Conservation (phyloP, 2,329 filamentous ascomycete species). For the Fusarium falciforme region DNA sequence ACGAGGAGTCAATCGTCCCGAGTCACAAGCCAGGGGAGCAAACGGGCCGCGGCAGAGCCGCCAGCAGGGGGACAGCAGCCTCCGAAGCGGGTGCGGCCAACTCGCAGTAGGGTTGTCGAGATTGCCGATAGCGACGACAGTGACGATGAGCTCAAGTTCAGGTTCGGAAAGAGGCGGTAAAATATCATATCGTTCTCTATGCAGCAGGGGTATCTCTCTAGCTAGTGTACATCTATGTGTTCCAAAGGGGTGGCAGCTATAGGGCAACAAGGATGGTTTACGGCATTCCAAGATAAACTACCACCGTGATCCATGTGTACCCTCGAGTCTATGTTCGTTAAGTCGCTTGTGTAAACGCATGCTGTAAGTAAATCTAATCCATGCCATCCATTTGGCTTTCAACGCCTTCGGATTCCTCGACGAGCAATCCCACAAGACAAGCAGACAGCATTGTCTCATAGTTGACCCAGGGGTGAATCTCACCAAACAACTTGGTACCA, state of each 20-base stretch:
- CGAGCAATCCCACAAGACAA: slow-evolving; percentile 72
- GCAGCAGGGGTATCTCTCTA: slow-evolving; percentile 47
- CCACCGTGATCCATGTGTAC: too few relatives aligned
- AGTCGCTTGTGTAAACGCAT: not conserved
- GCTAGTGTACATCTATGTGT: slow-evolving; percentile 40
- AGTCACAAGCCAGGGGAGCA: slow-evolving; percentile 45
- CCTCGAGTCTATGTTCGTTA: not conserved
- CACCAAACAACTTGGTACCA: slow-evolving; percentile 71
- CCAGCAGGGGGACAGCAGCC: slow-evolving; percentile 44
- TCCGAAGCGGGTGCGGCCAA: slow-evolving; percentile 48
- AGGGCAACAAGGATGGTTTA: slow-evolving; percentile 14
- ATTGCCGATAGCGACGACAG: slow-evolving; percentile 59
- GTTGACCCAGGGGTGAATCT: slow-evolving; percentile 79
- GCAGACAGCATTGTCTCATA: slow-evolving; percentile 75
- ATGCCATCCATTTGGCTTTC: slow-evolving; percentile 67
- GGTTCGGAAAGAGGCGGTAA: slow-evolving; percentile 63
- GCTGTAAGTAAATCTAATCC: slow-evolving; percentile 58
- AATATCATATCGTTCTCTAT: slow-evolving; percentile 25
- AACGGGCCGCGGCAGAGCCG: slow-evolving; percentile 49
- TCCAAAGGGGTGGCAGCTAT: slow-evolving; percentile 18
- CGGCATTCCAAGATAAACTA: not conserved
- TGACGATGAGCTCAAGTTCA: slow-evolving; percentile 68
- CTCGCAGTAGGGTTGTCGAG: slow-evolving; percentile 51
- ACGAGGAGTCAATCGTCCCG: slow-evolving; percentile 45
- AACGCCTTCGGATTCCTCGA: slow-evolving; percentile 63